These are phyloP conservation scores for Platanthera zijinensis DNA, from an alignment of 106 monocot genomes.

Conservation along the genomic window DNA sequence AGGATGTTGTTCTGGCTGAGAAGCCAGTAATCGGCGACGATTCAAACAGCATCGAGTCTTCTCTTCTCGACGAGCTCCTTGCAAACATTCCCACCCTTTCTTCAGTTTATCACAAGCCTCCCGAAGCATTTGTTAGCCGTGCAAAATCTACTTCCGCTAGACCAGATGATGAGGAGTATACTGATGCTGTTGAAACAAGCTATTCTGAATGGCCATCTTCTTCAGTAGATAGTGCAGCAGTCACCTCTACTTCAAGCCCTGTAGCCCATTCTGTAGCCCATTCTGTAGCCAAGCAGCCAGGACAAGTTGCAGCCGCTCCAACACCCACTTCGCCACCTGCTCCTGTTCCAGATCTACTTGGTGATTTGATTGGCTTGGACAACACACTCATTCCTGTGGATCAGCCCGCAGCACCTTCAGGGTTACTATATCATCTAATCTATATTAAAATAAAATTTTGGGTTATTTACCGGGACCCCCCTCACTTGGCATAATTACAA, in stretches of 20 bases:
- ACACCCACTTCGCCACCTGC: constrained; percentile 36
- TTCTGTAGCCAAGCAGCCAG: constrained; percentile 28
- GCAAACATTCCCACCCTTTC: constrained; percentile 95
- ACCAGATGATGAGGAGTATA: constrained; percentile 74
- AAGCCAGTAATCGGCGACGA: constrained; percentile 99
- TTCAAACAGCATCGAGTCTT: constrained; percentile 79
- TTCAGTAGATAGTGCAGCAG: constrained; percentile 41
- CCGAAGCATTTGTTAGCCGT: constrained; percentile 90
- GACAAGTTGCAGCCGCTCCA: constrained; percentile 21
- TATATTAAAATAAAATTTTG: background rate
- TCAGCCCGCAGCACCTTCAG: constrained; percentile 53
- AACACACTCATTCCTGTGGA: constrained; percentile 77
- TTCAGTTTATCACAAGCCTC: constrained; percentile 96
- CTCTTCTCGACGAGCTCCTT: constrained; percentile 97
- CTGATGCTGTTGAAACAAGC: constrained; percentile 50
- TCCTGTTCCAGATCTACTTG: constrained; percentile 86
- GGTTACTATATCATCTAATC: constrained; percentile 26
- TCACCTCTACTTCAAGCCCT: constrained; percentile 28
- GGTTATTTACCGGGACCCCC: too few relatives aligned
- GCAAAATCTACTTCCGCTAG: constrained; percentile 48
- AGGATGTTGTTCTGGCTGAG: constrained; percentile 97
- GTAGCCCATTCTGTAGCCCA: constrained; percentile 30
- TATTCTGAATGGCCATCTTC: constrained; percentile 86
- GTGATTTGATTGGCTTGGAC: constrained; percentile 86
- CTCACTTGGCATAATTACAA: too few relatives aligned